These are phyloP conservation scores for Nannizzia gypsea DNA, from an alignment of 2,329 filamentous ascomycete species.

Conservation along the genomic window DNA sequence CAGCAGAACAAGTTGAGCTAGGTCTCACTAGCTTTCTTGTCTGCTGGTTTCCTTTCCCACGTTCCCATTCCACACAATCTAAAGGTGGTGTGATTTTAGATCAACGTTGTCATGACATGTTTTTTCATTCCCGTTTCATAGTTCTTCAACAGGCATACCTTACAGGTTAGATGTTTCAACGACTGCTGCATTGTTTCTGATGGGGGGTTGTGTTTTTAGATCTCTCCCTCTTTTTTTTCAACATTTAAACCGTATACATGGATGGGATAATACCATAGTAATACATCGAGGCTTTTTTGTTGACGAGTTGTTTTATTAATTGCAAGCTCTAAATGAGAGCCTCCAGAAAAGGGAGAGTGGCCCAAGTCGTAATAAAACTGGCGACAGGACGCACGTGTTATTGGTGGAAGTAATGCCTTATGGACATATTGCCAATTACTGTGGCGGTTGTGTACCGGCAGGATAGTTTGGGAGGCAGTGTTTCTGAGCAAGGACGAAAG, in stretches of 20 bases:
- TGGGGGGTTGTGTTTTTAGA: background rate
- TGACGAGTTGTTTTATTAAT: background rate
- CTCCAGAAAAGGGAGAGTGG: background rate
- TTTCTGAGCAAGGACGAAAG: background rate
- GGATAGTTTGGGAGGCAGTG: background rate
- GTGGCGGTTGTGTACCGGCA: background rate
- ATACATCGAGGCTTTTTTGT: background rate
- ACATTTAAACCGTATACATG: slow-evolving; percentile 1
- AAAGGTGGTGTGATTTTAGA: background rate
- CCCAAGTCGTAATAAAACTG: background rate
- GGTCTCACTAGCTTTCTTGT: background rate
- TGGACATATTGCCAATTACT: background rate
- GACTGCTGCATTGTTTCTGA: background rate
- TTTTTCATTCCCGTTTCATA: background rate
- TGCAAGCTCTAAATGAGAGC: background rate
- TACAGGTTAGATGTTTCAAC: slow-evolving; percentile 2
- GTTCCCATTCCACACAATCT: background rate
- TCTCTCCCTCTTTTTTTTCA: background rate
- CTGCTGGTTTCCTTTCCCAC: background rate
- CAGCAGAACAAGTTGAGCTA: slow-evolving; percentile 39
- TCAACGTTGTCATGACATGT: background rate
- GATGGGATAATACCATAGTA: background rate
- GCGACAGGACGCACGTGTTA: background rate
- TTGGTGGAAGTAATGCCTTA: background rate
- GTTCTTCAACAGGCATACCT: slow-evolving; percentile 3